phyloP scores from a whole-genome alignment of 148 eudicot species.

The Rhododendron ferrugineum region DNA sequence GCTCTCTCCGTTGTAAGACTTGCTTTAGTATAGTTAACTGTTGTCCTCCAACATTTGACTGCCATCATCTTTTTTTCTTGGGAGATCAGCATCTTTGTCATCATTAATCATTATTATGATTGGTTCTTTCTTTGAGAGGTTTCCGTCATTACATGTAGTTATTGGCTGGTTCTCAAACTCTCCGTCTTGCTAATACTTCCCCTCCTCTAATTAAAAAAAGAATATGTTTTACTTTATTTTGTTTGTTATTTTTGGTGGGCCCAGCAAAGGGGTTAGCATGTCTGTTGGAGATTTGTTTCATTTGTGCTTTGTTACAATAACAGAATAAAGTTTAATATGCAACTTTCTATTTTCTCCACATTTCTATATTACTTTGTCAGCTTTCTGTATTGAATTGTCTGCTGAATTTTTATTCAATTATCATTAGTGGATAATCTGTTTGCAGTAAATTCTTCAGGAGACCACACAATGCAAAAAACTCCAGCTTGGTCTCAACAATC shows the following conservation, averaged over 20 bases:
- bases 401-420: background rate
- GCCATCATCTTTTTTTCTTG: background rate
- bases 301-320: background rate
- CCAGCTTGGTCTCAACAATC: conserved; percentile 51
- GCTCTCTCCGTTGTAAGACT: background rate
- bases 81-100: background rate
- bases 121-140: background rate
- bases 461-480: conserved; percentile 35
- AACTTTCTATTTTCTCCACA: background rate
- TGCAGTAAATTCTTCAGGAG: conserved; percentile 41
- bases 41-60: background rate
- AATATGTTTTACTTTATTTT: background rate
- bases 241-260: background rate
- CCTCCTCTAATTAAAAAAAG: background rate
- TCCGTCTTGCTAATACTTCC: background rate
- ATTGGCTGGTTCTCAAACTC: background rate
- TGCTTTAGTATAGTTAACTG: background rate
- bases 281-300: conserved; percentile 1
- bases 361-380: background rate
- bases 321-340: background rate
- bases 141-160: background rate
- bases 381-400: background rate
- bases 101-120: background rate
- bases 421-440: conserved; percentile 4
- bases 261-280: background rate